These are phyloP conservation scores for Sporisorium sorghi DNA, from an alignment of 1,284 basidiomycete genomes.

Conservation along the genomic window DNA sequence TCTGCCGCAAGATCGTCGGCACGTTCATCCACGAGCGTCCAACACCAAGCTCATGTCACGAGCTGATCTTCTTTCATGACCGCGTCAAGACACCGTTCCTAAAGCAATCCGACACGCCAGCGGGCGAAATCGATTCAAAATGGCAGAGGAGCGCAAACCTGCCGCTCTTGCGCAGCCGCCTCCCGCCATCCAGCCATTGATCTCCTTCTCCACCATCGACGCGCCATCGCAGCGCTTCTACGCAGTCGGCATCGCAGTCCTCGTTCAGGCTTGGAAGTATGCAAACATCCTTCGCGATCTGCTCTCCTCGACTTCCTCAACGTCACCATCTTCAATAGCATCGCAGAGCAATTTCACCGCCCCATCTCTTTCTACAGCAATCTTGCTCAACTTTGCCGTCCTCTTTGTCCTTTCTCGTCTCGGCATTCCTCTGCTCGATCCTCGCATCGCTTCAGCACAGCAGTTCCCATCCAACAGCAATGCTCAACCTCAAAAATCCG, in stretches of 20 bases:
- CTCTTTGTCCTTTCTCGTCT: slow-evolving; percentile 76
- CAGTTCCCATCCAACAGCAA: slow-evolving; percentile 75
- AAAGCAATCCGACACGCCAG: neutral
- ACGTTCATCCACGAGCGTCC: neutral
- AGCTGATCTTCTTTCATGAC: slow-evolving; percentile 7
- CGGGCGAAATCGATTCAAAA: neutral
- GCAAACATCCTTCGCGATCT: slow-evolving; percentile 19
- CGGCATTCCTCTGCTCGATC: slow-evolving; percentile 81
- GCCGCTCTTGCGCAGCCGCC: slow-evolving; percentile 10
- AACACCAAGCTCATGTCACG: slow-evolving; percentile 1
- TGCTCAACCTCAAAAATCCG: slow-evolving; percentile 75
- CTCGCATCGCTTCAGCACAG: slow-evolving; percentile 76
- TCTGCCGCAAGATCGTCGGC: neutral
- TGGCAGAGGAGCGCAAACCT: slow-evolving; percentile 22
- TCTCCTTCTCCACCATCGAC: slow-evolving; percentile 68
- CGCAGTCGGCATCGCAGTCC: slow-evolving; percentile 71
- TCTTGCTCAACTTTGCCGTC: slow-evolving; percentile 72
- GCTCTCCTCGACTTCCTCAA: slow-evolving; percentile 11
- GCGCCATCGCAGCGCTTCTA: slow-evolving; percentile 74
- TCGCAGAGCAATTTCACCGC: slow-evolving; percentile 70
- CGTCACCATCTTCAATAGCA: slow-evolving; percentile 20
- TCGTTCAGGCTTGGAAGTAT: slow-evolving; percentile 71
- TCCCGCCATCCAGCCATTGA: slow-evolving; percentile 56
- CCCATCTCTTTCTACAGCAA: slow-evolving; percentile 75
- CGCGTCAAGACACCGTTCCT: neutral